Base-by-base conservation (phyloP, 306 rosid genomes). In the Trifolium dubium region DNA sequence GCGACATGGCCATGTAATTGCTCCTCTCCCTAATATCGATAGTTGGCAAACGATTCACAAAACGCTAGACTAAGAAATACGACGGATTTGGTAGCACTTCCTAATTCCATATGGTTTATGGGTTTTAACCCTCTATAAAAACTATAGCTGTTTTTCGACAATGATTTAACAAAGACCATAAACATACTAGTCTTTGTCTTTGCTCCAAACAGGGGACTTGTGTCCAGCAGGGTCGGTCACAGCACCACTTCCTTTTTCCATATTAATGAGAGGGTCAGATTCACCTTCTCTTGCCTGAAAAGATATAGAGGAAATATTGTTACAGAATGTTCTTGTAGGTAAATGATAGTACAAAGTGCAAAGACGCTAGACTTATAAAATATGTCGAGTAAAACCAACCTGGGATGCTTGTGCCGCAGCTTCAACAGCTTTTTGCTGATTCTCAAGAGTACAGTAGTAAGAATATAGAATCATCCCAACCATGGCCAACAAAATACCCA, bases 381-480 rank as follows among this genome's bases (percentile, higher is more conserved):
- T 73, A 13, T 12, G 55, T 37, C 9, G 13, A 54, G 64, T 30
- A 40, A 67, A 69, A 34, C 67, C 56, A 73, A 92, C 98, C 98
- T 92, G 89, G 79, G 85, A 74, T 62, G 85, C 53, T 46, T 79
- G 88, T 46, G 86, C 76, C 71, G 89, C 65, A 67, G 82, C 80
- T 74, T 93, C 98, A 61, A 81, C 64, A 10, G 86, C 55, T 64
- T 89, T 91, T 76, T 89, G 92, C 86, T 88, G 97, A 85, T 83
- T 86, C 84, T 93, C 98, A 9, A 39, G 86, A 67, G 86, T 67
- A 82, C 91, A 93, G 60, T 66, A 83, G 79, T 89, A 91, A 47
- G 98, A 93, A 82, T 93, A 93, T 2, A 91, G 77, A 79, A 93
- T 76, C 98, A 93, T 93, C 71, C 98, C 98, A 53, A 85, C 55